These are phyloP conservation scores for Oryza rufipogon DNA, from an alignment of 176 grass and related monocot species.

Conservation along the genomic window DNA sequence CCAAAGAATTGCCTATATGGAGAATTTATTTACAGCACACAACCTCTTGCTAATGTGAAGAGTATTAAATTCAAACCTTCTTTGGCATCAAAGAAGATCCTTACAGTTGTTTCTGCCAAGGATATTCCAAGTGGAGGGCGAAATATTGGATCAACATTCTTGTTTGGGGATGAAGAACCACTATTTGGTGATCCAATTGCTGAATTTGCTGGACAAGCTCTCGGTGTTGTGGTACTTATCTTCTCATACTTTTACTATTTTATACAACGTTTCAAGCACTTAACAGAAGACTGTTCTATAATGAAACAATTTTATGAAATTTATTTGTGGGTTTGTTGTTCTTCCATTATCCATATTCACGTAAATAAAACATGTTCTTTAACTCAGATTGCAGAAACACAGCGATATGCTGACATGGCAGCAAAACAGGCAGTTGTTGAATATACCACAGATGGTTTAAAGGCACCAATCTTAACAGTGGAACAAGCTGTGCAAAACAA, in stretches of 20 bases:
- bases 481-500: constrained; percentile 68
- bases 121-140: constrained; percentile 78
- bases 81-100: constrained; percentile 61
- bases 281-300: neutral
- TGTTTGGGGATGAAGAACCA: constrained; percentile 70
- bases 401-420: constrained; percentile 73
- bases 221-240: constrained; percentile 69
- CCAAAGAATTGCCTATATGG: constrained; percentile 76
- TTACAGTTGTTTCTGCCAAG: constrained; percentile 56
- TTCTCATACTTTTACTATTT: neutral
- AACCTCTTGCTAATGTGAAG: constrained; percentile 64
- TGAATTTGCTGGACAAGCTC: constrained; percentile 73
- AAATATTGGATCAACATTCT: constrained; percentile 57
- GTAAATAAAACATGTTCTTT: neutral
- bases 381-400: constrained; percentile 81
- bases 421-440: constrained; percentile 62
- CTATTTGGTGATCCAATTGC: constrained; percentile 72
- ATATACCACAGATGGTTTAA: constrained; percentile 59
- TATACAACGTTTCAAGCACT: neutral
- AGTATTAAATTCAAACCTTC: constrained; percentile 71
- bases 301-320: neutral
- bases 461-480: constrained; percentile 60
- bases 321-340: neutral
- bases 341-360: neutral
- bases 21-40: constrained; percentile 84